phyloP scores from a whole-genome alignment of 2,329 filamentous ascomycete species.

The Scedosporium dehoogii region DNA sequence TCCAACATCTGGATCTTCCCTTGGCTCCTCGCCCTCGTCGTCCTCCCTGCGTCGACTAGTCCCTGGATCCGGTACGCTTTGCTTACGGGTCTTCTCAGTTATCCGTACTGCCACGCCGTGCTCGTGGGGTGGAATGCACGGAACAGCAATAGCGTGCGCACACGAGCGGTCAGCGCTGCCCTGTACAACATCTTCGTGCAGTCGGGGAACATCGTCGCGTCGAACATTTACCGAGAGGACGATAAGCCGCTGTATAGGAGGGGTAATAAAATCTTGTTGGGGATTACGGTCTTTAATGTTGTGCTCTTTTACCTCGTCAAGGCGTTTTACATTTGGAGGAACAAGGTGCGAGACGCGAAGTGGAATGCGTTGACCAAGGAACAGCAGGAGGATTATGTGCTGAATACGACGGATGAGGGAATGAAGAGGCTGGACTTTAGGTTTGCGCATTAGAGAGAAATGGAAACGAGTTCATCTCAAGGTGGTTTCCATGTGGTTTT shows the following conservation, averaged over 20 bases:
- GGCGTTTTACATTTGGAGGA: slow-evolving; percentile 36
- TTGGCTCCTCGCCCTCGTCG: slow-evolving; percentile 33
- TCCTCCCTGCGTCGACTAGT: slow-evolving; percentile 23
- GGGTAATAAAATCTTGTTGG: slow-evolving; percentile 39
- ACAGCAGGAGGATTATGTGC: slow-evolving; percentile 36
- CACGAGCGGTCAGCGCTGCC: slow-evolving; percentile 34
- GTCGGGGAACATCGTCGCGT: slow-evolving; percentile 29
- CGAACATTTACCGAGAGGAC: slow-evolving; percentile 44
- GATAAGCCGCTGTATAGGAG: slow-evolving; percentile 42
- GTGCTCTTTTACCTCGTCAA: slow-evolving; percentile 33
- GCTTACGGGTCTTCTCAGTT: slow-evolving; percentile 29
- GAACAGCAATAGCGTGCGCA: slow-evolving; percentile 38
- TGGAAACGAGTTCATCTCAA: no score
- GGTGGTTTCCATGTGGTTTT: no score
- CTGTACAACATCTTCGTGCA: slow-evolving; percentile 40
- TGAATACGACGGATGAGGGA: slow-evolving; percentile 40
- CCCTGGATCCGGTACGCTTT: slow-evolving; percentile 33
- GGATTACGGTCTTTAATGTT: slow-evolving; percentile 36
- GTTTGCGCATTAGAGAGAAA: slow-evolving; percentile 31
- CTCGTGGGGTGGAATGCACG: slow-evolving; percentile 36
- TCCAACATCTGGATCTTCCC: slow-evolving; percentile 42
- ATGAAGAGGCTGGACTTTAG: slow-evolving; percentile 45
- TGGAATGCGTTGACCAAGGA: slow-evolving; percentile 34
- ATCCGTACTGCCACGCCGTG: slow-evolving; percentile 39
- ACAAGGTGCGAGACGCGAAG: slow-evolving; percentile 28